Evolutionary conservation across 2,329 filamentous ascomycete species (phyloP).

Genomic region (Epichloe festucae): DNA sequence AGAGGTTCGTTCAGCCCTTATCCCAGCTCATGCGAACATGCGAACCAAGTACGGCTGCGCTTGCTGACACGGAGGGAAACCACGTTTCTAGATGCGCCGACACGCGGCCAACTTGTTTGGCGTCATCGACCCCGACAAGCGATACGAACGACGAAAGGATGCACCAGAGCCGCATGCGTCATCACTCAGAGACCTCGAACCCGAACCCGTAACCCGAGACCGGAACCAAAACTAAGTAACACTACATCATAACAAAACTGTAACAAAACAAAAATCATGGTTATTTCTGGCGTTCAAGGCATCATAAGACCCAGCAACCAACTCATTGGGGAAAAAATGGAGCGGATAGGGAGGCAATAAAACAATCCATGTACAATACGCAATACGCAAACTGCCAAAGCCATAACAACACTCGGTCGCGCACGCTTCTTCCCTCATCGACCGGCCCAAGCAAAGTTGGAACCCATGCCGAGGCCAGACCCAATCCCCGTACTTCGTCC

Average conservation of each 20-base stretch:
- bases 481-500: conserved; percentile 34
- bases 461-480: conserved; percentile 40
- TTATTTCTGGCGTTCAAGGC: not conserved
- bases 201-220: conserved; percentile 16
- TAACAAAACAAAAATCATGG: not conserved
- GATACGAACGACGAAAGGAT: conserved; percentile 27
- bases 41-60: not conserved
- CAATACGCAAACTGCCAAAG: not conserved
- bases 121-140: conserved; percentile 26
- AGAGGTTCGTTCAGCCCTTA: conserved; percentile 18
- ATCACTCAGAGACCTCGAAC: conserved; percentile 13
- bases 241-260: not conserved
- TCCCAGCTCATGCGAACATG: not conserved
- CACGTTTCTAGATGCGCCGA: conserved; percentile 19
- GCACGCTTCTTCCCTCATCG: conserved; percentile 11
- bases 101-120: conserved; percentile 27
- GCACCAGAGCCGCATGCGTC: conserved; percentile 19
- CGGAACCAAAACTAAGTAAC: conserved; percentile 5
- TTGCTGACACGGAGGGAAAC: not conserved
- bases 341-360: not conserved
- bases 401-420: not conserved
- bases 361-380: not conserved
- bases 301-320: not conserved
- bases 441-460: conserved; percentile 43
- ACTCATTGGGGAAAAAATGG: not conserved